phyloP scores from a whole-genome alignment of 176 grass and related monocot genomes.

The Tillandsia fasciculata region DNA sequence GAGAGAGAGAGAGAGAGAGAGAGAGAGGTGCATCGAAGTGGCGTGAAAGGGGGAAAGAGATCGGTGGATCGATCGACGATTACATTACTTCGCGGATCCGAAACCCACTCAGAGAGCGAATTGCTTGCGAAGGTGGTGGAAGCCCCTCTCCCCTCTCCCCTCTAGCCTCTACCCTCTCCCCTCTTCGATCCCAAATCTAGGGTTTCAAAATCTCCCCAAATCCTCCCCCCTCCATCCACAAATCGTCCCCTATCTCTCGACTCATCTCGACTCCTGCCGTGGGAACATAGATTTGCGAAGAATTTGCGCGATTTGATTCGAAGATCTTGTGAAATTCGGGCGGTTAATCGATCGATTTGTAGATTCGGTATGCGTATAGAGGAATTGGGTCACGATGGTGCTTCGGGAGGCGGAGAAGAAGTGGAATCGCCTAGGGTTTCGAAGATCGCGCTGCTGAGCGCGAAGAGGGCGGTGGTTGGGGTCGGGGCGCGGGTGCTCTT shows the following conservation, averaged over 20 bases:
- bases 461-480: conserved; percentile 75
- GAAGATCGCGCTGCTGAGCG: conserved; percentile 28
- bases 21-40: conserved; percentile 12
- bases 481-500: conserved; percentile 78
- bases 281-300: too few species aligned
- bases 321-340: not conserved
- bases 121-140: conserved; percentile 20
- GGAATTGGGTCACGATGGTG: conserved; percentile 34
- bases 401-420: conserved; percentile 10
- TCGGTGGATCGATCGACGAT: conserved; percentile 6
- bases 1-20: conserved; percentile 12
- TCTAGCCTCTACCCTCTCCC: not conserved
- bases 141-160: not conserved
- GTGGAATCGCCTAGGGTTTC: conserved; percentile 14
- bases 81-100: conserved; percentile 7
- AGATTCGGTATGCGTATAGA: conserved; percentile 55
- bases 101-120: not conserved
- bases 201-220: not conserved
- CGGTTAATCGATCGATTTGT: not conserved
- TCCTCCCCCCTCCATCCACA: too few species aligned
- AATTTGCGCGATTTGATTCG: not conserved
- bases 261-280: too few species aligned
- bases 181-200: conserved; percentile 12
- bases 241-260: too few species aligned
- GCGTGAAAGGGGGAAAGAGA: conserved; percentile 10